Conservation (phyloP, 2,329 filamentous ascomycete genomes). For the Ascochyta lentis region DNA sequence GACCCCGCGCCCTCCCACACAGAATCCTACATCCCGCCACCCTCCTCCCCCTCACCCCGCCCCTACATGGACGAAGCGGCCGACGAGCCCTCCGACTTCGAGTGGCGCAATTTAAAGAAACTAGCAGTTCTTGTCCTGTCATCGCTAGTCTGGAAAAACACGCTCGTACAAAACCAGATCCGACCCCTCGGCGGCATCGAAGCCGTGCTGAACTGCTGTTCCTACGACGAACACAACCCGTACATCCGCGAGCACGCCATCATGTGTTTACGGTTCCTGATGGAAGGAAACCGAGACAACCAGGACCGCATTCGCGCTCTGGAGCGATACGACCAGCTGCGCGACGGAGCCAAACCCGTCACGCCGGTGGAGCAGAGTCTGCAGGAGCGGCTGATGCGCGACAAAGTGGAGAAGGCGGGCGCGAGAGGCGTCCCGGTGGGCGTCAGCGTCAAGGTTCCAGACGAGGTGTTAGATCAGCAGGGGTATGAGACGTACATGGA, state of each 20-base stretch:
- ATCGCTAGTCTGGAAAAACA: constrained; percentile 85
- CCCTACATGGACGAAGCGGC: constrained; percentile 55
- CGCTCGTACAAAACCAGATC: constrained; percentile 86
- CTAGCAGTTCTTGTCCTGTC: constrained; percentile 90
- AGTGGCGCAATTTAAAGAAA: constrained; percentile 87
- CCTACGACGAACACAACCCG: constrained; percentile 90
- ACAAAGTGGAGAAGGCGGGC: constrained; percentile 16
- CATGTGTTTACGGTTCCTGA: constrained; percentile 61
- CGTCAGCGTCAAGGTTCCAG: constrained; percentile 49
- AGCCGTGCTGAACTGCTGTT: constrained; percentile 84
- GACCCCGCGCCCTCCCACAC: constrained; percentile 57
- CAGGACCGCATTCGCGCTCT: constrained; percentile 74
- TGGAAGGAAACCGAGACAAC: constrained; percentile 76
- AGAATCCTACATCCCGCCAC: constrained; percentile 52
- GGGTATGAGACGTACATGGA: constrained; percentile 61
- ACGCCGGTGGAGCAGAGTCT: constrained; percentile 17
- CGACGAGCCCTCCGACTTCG: constrained; percentile 70
- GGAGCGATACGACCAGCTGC: constrained; percentile 41
- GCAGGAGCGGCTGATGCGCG: constrained; percentile 3
- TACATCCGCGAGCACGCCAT: constrained; percentile 84
- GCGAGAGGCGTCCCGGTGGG: constrained; percentile 24
- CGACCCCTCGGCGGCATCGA: constrained; percentile 85
- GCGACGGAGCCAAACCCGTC: constrained; percentile 18
- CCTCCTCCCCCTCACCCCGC: constrained; percentile 45
- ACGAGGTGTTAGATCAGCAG: constrained; percentile 57